Evolutionary conservation across 208 protist species (phyloP).

Genomic region (Leishmania major): DNA sequence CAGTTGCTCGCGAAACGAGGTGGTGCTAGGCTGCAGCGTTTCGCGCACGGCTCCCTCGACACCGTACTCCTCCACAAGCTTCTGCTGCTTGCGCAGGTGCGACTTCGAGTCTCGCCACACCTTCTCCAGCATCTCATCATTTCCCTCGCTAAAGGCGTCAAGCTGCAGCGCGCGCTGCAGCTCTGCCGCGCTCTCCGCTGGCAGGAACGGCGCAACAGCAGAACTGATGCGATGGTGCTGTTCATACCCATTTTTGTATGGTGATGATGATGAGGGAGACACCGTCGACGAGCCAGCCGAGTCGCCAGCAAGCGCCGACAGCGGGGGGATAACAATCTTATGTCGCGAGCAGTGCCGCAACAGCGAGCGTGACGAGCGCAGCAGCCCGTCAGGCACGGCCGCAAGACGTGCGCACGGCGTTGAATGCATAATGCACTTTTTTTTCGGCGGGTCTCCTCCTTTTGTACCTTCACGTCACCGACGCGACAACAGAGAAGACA

Average conservation of each 20-base stretch:
- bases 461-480: background rate
- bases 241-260: slow-evolving; percentile 37
- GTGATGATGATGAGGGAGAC: background rate
- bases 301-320: slow-evolving; percentile 12
- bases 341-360: slow-evolving; percentile 28
- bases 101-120: slow-evolving; percentile 76
- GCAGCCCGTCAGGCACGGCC: background rate
- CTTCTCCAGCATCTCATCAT: slow-evolving; percentile 34
- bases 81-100: slow-evolving; percentile 78
- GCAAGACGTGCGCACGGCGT: background rate
- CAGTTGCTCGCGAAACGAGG: slow-evolving; percentile 73
- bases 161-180: slow-evolving; percentile 69
- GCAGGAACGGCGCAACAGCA: slow-evolving; percentile 41
- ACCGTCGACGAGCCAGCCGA: background rate
- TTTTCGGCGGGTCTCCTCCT: background rate
- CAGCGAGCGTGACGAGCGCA: slow-evolving; percentile 17
- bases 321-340: slow-evolving; percentile 61
- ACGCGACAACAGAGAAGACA: background rate
- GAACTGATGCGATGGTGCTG: slow-evolving; percentile 27
- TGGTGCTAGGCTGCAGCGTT: slow-evolving; percentile 57
- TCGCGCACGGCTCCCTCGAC: slow-evolving; percentile 85
- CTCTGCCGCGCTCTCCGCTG: slow-evolving; percentile 40
- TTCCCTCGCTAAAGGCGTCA: slow-evolving; percentile 38
- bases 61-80: slow-evolving; percentile 65
- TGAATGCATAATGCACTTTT: background rate